These are phyloP conservation scores for Populus trichocarpa DNA, from an alignment of 441 rosid genomes.

Conservation along the genomic window DNA sequence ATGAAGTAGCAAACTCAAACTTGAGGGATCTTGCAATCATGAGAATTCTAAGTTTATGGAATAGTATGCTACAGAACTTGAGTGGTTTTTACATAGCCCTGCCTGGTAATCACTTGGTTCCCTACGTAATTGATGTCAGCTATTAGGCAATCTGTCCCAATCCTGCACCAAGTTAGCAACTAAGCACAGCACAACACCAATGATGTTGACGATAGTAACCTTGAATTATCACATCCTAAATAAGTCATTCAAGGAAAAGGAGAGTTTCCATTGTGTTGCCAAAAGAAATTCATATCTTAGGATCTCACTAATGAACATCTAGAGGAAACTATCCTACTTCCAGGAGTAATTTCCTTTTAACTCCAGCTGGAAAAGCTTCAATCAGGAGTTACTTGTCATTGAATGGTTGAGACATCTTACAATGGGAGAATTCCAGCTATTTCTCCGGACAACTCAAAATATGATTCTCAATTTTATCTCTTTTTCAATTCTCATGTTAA, in stretches of 20 bases:
- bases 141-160: neutral
- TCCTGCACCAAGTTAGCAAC: neutral
- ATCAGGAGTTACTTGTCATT: neutral
- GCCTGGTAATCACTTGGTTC: neutral
- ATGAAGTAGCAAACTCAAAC: neutral
- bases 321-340: neutral
- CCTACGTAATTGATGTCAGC: neutral
- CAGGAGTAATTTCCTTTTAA: neutral
- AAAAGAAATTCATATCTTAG: neutral
- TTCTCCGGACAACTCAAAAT: neutral
- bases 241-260: neutral
- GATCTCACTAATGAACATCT: neutral
- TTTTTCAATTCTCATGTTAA: neutral
- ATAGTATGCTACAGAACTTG: neutral
- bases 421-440: neutral
- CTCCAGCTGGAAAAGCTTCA: neutral
- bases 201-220: neutral
- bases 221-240: neutral
- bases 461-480: neutral
- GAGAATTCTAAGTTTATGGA: neutral
- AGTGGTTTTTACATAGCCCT: neutral
- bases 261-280: neutral
- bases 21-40: neutral
- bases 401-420: neutral
- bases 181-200: neutral